Base-by-base conservation (phyloP, 306 rosid genomes). In the Vicia sativa region DNA sequence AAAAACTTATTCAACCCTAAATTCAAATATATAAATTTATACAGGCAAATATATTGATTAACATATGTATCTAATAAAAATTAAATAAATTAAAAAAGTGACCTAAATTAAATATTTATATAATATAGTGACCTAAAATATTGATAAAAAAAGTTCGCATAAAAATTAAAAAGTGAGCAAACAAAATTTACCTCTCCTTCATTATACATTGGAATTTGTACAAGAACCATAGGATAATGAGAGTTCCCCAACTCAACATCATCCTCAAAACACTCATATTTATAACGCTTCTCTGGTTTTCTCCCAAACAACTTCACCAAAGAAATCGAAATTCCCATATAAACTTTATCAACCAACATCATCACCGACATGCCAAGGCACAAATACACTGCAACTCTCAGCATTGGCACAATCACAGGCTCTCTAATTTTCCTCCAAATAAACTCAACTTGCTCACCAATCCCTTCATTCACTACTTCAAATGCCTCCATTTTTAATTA, bases 141-240 rank as follows among this genome's bases (percentile, higher is more conserved):
- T 21, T 21, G 23, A 21, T 21, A 21, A 21, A 21, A 21, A 21
- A 21, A 21, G 23, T 21, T 21, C 1, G 2, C 23, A 44, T n/a
- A 5, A n/a, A 44, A 13, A 44, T 44, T 43, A 7, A 9, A 38
- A 38, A 37, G 3, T 25, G 3, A 25, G 3, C 1, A 25, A 25
- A 25, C 28, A 45, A 2, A 0, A 14, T 23, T 21, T 4, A 55
- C 97, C 97, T 91, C 97, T 83, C 86, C 75, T 81, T 91, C 97
- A n/a, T 88, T 91, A 79, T 79, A 91, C 97, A 91, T 91, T 31
- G 97, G 96, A 57, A 91, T 82, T 78, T 88, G 96, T 5, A 91
- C 86, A 3, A 91, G 81, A 23, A 91, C 91, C 90, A 80, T 82
- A 0, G 97, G 96, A 67, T 86, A 82, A 68, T 62, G 72, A 0